Evolutionary conservation across 1,284 basidiomycete species (phyloP), one percentile per base, ranked within the genome.

Genomic region (Puccinia novopanici): DNA sequence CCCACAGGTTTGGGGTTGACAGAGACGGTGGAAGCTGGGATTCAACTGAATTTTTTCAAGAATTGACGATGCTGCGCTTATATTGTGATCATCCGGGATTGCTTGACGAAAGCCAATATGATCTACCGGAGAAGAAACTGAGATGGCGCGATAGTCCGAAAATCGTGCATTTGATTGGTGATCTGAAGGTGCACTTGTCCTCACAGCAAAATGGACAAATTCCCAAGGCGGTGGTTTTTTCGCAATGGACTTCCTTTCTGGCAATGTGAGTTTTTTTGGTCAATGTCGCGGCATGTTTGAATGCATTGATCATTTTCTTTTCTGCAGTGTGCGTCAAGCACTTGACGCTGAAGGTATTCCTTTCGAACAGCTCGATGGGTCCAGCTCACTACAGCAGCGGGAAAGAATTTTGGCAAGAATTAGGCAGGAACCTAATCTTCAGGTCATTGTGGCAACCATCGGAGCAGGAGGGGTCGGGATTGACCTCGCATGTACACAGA

Each of bases 391-490:
- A 6, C 61, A 65, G 34, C 61, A 65, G 34, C 2, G 61, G 19
- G 61, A 65, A 15, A 37, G 40, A 24, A 19, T 2, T 19, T 48
- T 67, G 63, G 19, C 40, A 22, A 22, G 19, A 45, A 67, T 67
- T 10, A 45, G 22, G 63, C 22, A 67, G 4, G 30, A 67, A 45
- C 37, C 40, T 9, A n/a, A 42, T n/a, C 37, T 67, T 27, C 40
- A 19, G 22, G 40, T 67, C 1, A 37, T 67, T 67, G 6, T 67
- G 63, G 63, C 63, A 45, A 45, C 37, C 13, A 67, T 45, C 5
- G 63, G 45, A 27, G 63, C 63, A 8, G 63, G 63, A 45, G 63
- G 63, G 12, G 63, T 67, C 22, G 63, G 63, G 40, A 67, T 67
- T 45, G 63, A 67, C 63, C 45, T 67, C 40, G 45, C 63, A 5